These are phyloP conservation scores for Malassezia vespertilionis DNA, from an alignment of 1,284 basidiomycete genomes.

Conservation along the genomic window DNA sequence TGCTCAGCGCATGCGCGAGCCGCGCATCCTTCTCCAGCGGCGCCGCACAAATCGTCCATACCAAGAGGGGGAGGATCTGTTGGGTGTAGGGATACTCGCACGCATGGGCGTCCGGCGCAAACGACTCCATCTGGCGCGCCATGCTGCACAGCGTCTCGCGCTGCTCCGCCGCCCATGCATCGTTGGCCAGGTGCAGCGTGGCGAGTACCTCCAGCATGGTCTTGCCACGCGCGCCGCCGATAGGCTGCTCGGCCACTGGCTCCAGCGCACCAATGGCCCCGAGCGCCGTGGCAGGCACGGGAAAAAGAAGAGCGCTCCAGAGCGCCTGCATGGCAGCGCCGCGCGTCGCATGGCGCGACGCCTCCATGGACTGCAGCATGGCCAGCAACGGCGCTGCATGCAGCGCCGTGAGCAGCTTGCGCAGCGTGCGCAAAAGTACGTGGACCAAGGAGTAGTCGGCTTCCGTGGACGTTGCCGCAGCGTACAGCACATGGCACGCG, in stretches of 20 bases:
- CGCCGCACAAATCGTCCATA: conserved; percentile 3
- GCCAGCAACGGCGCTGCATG: neutral
- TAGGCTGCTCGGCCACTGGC: neutral
- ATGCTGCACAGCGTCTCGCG: neutral
- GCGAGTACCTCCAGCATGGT: conserved; percentile 8
- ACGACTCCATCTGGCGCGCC: neutral
- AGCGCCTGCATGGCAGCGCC: conserved; percentile 11
- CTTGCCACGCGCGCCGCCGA: neutral
- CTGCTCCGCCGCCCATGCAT: conserved; percentile 2
- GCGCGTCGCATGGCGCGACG: neutral
- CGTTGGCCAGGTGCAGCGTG: conserved; percentile 4
- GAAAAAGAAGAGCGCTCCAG: neutral
- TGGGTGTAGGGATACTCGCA: neutral
- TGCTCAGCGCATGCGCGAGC: neutral
- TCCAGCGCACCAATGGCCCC: neutral
- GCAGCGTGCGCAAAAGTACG: conserved; percentile 47
- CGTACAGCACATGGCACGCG: neutral
- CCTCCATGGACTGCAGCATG: neutral
- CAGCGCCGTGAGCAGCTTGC: neutral
- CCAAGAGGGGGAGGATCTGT: conserved; percentile 3
- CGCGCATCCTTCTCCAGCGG: conserved; percentile 1
- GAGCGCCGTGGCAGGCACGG: neutral
- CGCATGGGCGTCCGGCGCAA: neutral
- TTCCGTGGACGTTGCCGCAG: neutral
- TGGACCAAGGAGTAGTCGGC: conserved; percentile 50